These are phyloP conservation scores for Suhomyces yuchorum DNA, from an alignment of 1,139 yeast genomes.

Conservation along the genomic window DNA sequence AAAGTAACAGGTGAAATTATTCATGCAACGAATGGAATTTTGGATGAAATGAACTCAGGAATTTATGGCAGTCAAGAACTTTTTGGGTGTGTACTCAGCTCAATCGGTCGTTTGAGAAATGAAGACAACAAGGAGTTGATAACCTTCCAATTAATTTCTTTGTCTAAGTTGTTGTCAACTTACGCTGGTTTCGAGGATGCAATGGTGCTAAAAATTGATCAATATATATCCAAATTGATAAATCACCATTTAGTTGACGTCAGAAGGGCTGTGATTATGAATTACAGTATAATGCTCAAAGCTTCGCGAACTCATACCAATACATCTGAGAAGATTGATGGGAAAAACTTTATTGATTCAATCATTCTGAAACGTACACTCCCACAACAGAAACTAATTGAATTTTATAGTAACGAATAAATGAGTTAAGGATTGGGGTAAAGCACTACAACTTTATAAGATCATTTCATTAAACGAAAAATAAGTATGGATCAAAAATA, in stretches of 20 bases:
- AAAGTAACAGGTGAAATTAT: conserved; percentile 17
- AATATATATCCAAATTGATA: conserved; percentile 29
- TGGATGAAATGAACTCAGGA: conserved; percentile 36
- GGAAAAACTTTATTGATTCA: conserved; percentile 22
- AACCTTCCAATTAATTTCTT: conserved; percentile 26
- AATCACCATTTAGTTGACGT: conserved; percentile 39
- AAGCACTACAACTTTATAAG: neutral
- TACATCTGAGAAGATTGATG: conserved; percentile 11
- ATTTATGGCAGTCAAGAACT: conserved; percentile 26
- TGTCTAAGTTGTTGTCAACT: conserved; percentile 26
- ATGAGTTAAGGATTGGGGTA: too few species aligned
- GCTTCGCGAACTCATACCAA: conserved; percentile 20
- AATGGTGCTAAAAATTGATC: conserved; percentile 32
- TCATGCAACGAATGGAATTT: conserved; percentile 28
- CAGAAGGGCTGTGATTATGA: conserved; percentile 42
- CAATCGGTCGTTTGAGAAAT: conserved; percentile 14
- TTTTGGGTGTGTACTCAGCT: conserved; percentile 17
- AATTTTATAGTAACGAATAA: conserved; percentile 24
- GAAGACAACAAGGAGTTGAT: conserved; percentile 9
- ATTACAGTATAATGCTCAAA: conserved; percentile 40
- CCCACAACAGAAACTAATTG: conserved; percentile 41
- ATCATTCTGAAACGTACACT: conserved; percentile 30
- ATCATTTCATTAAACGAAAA: conserved; percentile 8
- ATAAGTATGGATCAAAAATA: conserved; percentile 9
- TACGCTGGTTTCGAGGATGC: conserved; percentile 23